Conservation (phyloP, 169 alveolate species). For the Eimeria tenella region DNA sequence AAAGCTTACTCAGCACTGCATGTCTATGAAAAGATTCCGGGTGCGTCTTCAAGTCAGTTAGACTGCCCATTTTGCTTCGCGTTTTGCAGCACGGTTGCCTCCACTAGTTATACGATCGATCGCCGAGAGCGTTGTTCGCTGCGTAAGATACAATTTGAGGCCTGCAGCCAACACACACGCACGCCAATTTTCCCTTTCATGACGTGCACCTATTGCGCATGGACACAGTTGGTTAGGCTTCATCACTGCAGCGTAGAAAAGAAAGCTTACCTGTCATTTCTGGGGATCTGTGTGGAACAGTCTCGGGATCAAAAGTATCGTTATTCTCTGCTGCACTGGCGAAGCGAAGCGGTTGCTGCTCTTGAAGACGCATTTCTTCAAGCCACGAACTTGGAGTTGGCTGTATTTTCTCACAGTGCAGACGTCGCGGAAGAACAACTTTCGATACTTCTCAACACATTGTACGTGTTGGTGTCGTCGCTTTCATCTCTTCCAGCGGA, state of each 20-base stretch:
- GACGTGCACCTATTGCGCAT: too few species aligned
- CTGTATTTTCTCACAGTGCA: slow-evolving; percentile 4
- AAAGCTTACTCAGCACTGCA: too few species aligned
- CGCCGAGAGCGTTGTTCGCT: slow-evolving; percentile 33
- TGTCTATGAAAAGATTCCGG: too few species aligned
- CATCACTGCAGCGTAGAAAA: too few species aligned
- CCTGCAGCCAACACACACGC: too few species aligned
- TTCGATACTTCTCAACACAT: background rate
- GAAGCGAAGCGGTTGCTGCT: background rate
- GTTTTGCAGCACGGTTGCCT: background rate
- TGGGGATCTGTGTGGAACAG: background rate
- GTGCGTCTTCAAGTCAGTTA: too few species aligned
- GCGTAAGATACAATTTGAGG: background rate
- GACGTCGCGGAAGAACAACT: slow-evolving; percentile 46
- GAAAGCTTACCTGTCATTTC: background rate
- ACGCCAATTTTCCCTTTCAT: too few species aligned
- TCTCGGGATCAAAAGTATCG: background rate
- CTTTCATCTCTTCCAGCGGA: slow-evolving; percentile 18
- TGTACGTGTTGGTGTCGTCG: background rate
- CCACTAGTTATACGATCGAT: slow-evolving; percentile 32
- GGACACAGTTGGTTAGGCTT: too few species aligned
- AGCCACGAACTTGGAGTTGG: background rate
- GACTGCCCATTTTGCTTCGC: background rate
- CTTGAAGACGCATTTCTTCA: background rate
- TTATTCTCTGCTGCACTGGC: background rate